A percentile compares a stretch with the other conserved stretches of the same genome.
Conservation (phyloP, 805 yeast genomes). For the Wickerhamiella sergipiensis region DNA sequence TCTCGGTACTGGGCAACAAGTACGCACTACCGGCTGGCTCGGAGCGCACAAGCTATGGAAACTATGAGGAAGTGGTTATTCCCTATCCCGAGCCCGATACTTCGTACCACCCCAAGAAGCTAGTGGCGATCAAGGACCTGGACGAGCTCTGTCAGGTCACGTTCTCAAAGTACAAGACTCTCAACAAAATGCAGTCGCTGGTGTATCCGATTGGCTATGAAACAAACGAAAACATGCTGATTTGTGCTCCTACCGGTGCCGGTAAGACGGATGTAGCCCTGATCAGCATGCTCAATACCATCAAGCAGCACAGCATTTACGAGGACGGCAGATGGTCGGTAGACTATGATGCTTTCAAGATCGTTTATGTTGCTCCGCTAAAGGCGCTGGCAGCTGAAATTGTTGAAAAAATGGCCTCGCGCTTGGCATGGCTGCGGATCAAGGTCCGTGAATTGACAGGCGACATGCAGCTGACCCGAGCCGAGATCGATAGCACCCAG, state of each 20-base stretch:
- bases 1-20: constrained; percentile 72
- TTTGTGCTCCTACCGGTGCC: constrained; percentile 97
- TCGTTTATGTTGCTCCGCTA: constrained; percentile 84
- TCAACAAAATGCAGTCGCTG: constrained; percentile 81
- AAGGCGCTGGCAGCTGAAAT: constrained; percentile 95
- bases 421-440: constrained; percentile 74
- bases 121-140: constrained; percentile 46
- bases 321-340: constrained; percentile 42
- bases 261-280: constrained; percentile 94
- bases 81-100: constrained; percentile 36
- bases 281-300: constrained; percentile 62
- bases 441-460: constrained; percentile 83
- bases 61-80: constrained; percentile 68
- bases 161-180: constrained; percentile 58
- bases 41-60: constrained; percentile 29
- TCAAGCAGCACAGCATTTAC: constrained; percentile 41
- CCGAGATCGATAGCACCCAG: constrained; percentile 72
- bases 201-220: constrained; percentile 87
- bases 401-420: constrained; percentile 71
- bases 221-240: constrained; percentile 86
- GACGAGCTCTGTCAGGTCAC: constrained; percentile 76
- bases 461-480: constrained; percentile 80
- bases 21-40: constrained; percentile 74
- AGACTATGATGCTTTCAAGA: constrained; percentile 73
- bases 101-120: constrained; percentile 28